phyloP scores from a whole-genome alignment of 768 basidiomycete species.

The Auricularia heimuer region DNA sequence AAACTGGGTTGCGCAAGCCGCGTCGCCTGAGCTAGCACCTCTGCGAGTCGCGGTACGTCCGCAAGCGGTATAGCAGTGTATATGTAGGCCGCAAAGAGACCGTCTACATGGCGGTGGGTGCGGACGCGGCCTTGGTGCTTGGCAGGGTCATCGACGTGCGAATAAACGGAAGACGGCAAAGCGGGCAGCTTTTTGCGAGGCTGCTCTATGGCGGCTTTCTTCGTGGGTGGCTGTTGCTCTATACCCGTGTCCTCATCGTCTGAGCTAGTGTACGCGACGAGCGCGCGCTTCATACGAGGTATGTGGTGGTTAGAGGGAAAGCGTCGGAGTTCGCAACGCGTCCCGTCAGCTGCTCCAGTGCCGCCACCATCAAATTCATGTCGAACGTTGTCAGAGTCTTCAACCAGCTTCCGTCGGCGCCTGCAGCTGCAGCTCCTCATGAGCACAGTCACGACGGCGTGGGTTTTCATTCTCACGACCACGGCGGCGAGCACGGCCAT shows the following conservation, averaged over 20 bases:
- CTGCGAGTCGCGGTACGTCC: conserved; percentile 20
- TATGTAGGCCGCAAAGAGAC: conserved; percentile 75
- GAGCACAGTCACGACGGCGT: conserved; percentile 44
- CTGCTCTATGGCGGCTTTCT: neutral
- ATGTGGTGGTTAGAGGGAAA: neutral
- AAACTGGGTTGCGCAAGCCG: conserved; percentile 29
- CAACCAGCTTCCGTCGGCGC: conserved; percentile 43
- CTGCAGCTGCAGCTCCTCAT: conserved; percentile 22
- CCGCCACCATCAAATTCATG: neutral
- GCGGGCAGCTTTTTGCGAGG: neutral
- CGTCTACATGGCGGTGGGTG: conserved; percentile 69
- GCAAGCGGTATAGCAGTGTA: conserved; percentile 54
- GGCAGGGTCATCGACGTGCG: conserved; percentile 52
- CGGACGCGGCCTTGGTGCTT: conserved; percentile 79
- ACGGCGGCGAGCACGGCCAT: conserved; percentile 77
- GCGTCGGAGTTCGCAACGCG: neutral
- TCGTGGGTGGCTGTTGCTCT: neutral
- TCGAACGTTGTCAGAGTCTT: conserved; percentile 47
- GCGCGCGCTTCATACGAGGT: conserved; percentile 32
- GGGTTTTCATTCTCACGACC: conserved; percentile 39
- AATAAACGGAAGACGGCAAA: neutral
- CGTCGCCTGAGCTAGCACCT: conserved; percentile 30
- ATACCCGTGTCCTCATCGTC: conserved; percentile 28
- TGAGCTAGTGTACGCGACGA: conserved; percentile 46
- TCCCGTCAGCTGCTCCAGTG: neutral